A percentile compares a stretch with the other conserved stretches of the same genome.
phyloP scores from a whole-genome alignment of 306 rosid species.

The Ormosia semicastrata region DNA sequence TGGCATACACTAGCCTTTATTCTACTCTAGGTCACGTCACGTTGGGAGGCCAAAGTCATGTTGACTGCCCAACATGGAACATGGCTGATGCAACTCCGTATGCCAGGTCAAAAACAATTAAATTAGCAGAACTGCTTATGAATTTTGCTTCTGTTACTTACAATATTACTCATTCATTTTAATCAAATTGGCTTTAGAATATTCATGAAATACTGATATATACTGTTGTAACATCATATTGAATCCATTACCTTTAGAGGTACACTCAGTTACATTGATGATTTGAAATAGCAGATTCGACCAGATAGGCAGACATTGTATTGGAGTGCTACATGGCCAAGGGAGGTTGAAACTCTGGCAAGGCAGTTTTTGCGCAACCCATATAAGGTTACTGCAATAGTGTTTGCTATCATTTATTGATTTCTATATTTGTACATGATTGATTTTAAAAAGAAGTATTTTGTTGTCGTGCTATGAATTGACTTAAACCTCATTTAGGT shows the following conservation, averaged over 20 bases:
- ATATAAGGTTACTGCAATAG: constrained; percentile 61
- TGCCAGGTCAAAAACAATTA: not conserved
- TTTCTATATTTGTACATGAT: not conserved
- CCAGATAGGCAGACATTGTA: constrained; percentile 98
- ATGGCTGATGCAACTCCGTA: not conserved
- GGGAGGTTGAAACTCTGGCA: constrained; percentile 91
- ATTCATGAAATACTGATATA: not conserved
- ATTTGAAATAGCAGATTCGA: constrained; percentile 65
- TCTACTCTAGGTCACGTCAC: not conserved
- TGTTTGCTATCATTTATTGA: constrained; percentile 13
- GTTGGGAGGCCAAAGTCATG: not conserved
- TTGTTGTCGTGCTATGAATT: not conserved
- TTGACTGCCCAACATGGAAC: not conserved
- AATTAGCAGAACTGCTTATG: not conserved
- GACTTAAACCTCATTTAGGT: not conserved
- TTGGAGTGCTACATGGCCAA: constrained; percentile 99
- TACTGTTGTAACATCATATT: not conserved
- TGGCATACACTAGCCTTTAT: not conserved
- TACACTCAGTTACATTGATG: constrained; percentile 2
- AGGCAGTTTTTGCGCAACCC: constrained; percentile 84
- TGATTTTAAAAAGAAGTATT: not conserved
- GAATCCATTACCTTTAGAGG: constrained; percentile 15
- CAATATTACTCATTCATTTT: not conserved
- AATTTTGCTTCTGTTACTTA: not conserved
- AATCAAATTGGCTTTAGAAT: not conserved